These are phyloP conservation scores for Neofusicoccum ribis DNA, from an alignment of 2,329 filamentous ascomycete species.

Conservation along the genomic window DNA sequence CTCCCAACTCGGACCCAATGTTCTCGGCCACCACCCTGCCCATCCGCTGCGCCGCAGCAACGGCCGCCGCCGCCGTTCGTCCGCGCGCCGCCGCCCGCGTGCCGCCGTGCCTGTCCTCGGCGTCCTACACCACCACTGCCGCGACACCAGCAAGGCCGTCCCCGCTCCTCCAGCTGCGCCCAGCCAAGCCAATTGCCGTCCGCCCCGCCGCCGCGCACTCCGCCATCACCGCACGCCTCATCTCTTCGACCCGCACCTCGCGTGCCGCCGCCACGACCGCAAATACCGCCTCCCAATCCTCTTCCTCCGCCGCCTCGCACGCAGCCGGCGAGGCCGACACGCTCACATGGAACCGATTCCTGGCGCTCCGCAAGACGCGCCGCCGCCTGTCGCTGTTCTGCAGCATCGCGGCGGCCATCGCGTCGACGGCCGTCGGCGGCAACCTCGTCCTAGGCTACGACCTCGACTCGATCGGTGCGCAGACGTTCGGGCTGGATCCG, in stretches of 20 bases:
- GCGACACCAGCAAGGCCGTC: not conserved
- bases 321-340: conserved; percentile 23
- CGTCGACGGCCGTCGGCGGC: conserved; percentile 63
- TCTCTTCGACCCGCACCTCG: not conserved
- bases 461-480: conserved; percentile 66
- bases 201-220: not conserved
- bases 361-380: conserved; percentile 82
- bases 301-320: not conserved
- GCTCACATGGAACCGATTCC: conserved; percentile 82
- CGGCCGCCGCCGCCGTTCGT: conserved; percentile 10
- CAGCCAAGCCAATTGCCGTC: not conserved
- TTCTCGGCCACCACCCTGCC: conserved; percentile 10
- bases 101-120: conserved; percentile 5
- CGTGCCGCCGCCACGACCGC: not conserved
- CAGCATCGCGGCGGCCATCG: conserved; percentile 65
- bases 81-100: conserved; percentile 7
- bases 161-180: not conserved
- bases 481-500: conserved; percentile 80
- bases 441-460: conserved; percentile 68
- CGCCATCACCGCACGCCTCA: not conserved
- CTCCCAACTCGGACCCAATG: not conserved
- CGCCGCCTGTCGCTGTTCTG: conserved; percentile 80
- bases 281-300: not conserved
- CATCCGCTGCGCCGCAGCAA: conserved; percentile 14
- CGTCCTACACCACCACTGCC: conserved; percentile 8